Evolutionary conservation across 176 grass and related monocot genomes (phyloP), one percentile per base, ranked within the genome.

Genomic region (Aechmea fasciata): DNA sequence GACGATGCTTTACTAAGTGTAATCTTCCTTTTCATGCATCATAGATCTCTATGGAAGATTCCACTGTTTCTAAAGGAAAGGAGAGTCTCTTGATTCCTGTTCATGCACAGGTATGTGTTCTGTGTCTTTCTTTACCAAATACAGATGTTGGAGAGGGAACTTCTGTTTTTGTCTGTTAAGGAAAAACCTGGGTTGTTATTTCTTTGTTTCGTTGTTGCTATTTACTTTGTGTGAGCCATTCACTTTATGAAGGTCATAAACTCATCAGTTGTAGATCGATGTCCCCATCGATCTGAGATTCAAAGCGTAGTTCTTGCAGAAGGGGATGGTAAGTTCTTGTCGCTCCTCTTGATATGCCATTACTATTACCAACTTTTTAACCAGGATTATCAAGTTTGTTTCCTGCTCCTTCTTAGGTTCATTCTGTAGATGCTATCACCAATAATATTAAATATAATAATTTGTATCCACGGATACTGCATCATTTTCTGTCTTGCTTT

Each of bases 61-160:
- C 63, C 5, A 75, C 52, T 12, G 29, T 88, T 69, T 84, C 84
- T 23, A 90, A 50, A 76, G 84, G 94, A 77, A 97, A 97, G 73
- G 87, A 93, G 78, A 87, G 87, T 79, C 94, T 99, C 28, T 26
- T 99, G 67, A 93, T 99, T 85, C 94, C 89, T 77, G 75, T 93
- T 57, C 81, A 15, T 69, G 77, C 94, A 63, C 64, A 93, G 77
- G 89, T 99, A 52, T 54, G 41, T 48, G 54, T 74, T 57, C 10
- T 3, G 25, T 62, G 2, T 49, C 54, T 10, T 15, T 59, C 19
- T 59, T 59, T 18, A 17, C n/a, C 4, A 14, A 59, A 59, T 17
- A 59, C 15, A 59, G 3, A 15, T 59, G 19, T 59, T 59, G 52
- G 17, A 15, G 54, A 9, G 54, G 19, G 47, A n/a, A 12, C 8